These are phyloP conservation scores for Penicillium angulare DNA, from an alignment of 495 filamentous ascomycete genomes.

Conservation along the genomic window DNA sequence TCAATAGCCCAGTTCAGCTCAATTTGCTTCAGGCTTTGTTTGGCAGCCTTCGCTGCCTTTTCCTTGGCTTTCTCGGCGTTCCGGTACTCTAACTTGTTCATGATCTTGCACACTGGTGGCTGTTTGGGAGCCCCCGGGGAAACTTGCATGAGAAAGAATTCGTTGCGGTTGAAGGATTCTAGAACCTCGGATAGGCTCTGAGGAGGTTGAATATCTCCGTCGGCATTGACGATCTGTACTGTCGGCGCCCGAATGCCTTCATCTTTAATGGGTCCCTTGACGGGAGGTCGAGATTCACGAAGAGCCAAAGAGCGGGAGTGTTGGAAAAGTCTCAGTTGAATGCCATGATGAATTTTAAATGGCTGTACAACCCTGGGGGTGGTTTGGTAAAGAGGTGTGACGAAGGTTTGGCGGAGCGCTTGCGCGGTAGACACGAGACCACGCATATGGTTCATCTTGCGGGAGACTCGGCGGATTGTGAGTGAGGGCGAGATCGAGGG, in stretches of 20 bases:
- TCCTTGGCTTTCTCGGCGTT: constrained; percentile 42
- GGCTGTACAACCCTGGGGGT: constrained; percentile 16
- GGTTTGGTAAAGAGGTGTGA: constrained; percentile 21
- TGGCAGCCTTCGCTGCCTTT: constrained; percentile 35
- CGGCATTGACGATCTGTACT: constrained; percentile 54
- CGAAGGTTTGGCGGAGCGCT: constrained; percentile 36
- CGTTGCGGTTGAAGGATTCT: constrained; percentile 41
- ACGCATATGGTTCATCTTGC: constrained; percentile 40
- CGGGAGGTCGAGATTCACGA: constrained; percentile 4
- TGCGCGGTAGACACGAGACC: constrained; percentile 38
- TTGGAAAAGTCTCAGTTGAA: constrained; percentile 14
- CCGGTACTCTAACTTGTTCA: constrained; percentile 48
- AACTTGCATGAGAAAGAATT: constrained; percentile 60
- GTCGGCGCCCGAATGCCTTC: constrained; percentile 51
- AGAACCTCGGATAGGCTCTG: constrained; percentile 44
- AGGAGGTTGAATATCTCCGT: constrained; percentile 48
- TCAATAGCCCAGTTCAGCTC: constrained; percentile 86
- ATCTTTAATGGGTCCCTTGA: constrained; percentile 37
- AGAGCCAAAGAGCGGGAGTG: constrained; percentile 8
- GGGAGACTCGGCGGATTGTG: background rate
- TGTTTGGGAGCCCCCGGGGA: constrained; percentile 26
- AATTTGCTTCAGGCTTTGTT: constrained; percentile 58
- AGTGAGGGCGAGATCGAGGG: background rate
- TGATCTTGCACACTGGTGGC: constrained; percentile 64
- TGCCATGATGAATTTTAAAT: constrained; percentile 2